A percentile compares a stretch with the other conserved stretches of the same genome.
These are phyloP conservation scores for Ogataea neopini DNA, from an alignment of 805 yeast species.

Conservation along the genomic window DNA sequence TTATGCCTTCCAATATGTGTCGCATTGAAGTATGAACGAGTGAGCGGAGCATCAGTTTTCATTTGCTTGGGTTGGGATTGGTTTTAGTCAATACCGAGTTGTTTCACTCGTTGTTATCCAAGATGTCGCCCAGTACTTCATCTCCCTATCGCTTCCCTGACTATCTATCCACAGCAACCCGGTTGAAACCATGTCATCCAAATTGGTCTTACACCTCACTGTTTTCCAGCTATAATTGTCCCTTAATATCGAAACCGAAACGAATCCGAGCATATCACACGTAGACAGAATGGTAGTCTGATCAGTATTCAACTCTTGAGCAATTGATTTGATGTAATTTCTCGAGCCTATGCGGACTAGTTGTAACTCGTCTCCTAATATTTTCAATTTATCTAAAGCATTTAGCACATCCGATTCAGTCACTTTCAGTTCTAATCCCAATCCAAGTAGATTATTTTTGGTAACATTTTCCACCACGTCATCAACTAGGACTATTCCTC, in stretches of 20 bases:
- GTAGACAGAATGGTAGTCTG: slow-evolving; percentile 72
- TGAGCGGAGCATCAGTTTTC: too few relatives aligned
- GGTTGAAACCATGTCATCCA: slow-evolving; percentile 76
- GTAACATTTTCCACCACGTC: slow-evolving; percentile 44
- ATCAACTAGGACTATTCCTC: slow-evolving; percentile 72
- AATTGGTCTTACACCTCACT: slow-evolving; percentile 57
- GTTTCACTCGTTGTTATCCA: slow-evolving; percentile 48
- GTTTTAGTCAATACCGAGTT: too few relatives aligned
- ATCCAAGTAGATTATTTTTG: slow-evolving; percentile 15
- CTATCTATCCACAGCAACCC: slow-evolving; percentile 88
- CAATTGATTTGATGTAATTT: slow-evolving; percentile 61
- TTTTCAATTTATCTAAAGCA: slow-evolving; percentile 52
- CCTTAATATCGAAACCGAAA: slow-evolving; percentile 57
- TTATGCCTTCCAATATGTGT: slow-evolving; percentile 90
- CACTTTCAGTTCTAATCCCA: slow-evolving; percentile 33
- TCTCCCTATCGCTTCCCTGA: slow-evolving; percentile 43
- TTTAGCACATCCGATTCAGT: slow-evolving; percentile 54
- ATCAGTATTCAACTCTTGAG: slow-evolving; percentile 64
- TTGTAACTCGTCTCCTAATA: slow-evolving; percentile 72
- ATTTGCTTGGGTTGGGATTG: too few relatives aligned
- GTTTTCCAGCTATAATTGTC: slow-evolving; percentile 80
- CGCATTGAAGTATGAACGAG: slow-evolving; percentile 50
- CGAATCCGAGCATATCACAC: slow-evolving; percentile 76
- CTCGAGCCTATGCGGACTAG: slow-evolving; percentile 57
- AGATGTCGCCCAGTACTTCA: slow-evolving; percentile 71